Evolutionary conservation across 371 early-diverging fungal genomes (phyloP).

Genomic region (Saksenaea oblongispora): DNA sequence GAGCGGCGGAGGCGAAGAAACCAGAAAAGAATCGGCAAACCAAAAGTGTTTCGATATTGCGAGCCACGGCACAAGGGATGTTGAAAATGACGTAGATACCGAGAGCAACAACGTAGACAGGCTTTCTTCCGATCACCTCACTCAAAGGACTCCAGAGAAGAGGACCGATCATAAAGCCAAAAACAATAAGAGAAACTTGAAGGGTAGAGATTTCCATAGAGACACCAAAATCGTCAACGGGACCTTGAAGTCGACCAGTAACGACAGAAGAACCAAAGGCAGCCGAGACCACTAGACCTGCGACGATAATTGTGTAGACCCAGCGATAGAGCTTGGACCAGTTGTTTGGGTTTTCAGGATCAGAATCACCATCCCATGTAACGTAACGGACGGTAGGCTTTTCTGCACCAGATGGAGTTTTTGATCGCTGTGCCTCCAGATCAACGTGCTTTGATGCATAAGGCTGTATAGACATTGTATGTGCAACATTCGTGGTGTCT

Average conservation of each 20-base stretch:
- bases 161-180: conserved; percentile 48
- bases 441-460: conserved; percentile 8
- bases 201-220: conserved; percentile 36
- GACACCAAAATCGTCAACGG: conserved; percentile 30
- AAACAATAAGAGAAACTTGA: conserved; percentile 50
- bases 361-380: conserved; percentile 33
- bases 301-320: conserved; percentile 35
- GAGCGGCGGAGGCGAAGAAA: conserved; percentile 37
- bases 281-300: conserved; percentile 36
- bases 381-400: conserved; percentile 30
- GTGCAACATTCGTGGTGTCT: neutral
- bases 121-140: conserved; percentile 43
- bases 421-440: conserved; percentile 8
- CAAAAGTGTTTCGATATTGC: conserved; percentile 39
- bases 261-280: conserved; percentile 46
- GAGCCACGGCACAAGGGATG: conserved; percentile 45
- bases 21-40: conserved; percentile 48
- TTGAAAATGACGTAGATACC: conserved; percentile 38
- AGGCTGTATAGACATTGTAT: neutral
- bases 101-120: conserved; percentile 35
- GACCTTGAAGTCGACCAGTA: conserved; percentile 33
- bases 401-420: neutral
- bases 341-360: conserved; percentile 47
- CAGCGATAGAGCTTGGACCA: conserved; percentile 36
- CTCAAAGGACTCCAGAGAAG: conserved; percentile 48